Percentiles rank a stretch among this genome's conserved stretches.
Evolutionary conservation across 495 filamentous ascomycete genomes (phyloP).

Genomic region (Usnea hakonensis): DNA sequence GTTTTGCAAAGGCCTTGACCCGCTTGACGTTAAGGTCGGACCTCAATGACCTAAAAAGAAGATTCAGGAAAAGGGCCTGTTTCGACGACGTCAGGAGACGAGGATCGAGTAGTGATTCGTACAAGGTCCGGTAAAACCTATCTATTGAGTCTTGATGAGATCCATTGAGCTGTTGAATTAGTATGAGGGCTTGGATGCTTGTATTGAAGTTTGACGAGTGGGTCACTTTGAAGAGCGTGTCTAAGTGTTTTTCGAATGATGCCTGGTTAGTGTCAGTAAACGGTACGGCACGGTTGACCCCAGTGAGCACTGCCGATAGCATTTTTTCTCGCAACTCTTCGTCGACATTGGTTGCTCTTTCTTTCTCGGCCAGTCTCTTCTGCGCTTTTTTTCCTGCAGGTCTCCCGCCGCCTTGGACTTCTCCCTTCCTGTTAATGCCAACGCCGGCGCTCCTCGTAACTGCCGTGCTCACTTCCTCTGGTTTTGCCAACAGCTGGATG

Average conservation of each 20-base stretch:
- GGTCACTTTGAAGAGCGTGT: slow-evolving; percentile 88
- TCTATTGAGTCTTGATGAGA: slow-evolving; percentile 73
- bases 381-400: slow-evolving; percentile 40
- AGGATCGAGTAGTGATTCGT: slow-evolving; percentile 88
- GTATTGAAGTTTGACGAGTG: slow-evolving; percentile 99
- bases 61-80: slow-evolving; percentile 87
- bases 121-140: slow-evolving; percentile 88
- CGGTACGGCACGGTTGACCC: slow-evolving; percentile 91
- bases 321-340: slow-evolving; percentile 81
- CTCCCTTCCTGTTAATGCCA: slow-evolving; percentile 36
- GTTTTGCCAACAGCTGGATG: slow-evolving; percentile 60
- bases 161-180: slow-evolving; percentile 85
- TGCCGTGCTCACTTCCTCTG: slow-evolving; percentile 31
- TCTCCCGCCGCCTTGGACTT: slow-evolving; percentile 45
- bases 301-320: slow-evolving; percentile 80
- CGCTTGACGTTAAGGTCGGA: slow-evolving; percentile 77
- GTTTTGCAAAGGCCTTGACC: slow-evolving; percentile 90
- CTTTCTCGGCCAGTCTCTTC: slow-evolving; percentile 42
- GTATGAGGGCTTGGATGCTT: slow-evolving; percentile 87
- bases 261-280: slow-evolving; percentile 75
- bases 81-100: slow-evolving; percentile 85
- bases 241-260: slow-evolving; percentile 76
- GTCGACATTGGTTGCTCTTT: slow-evolving; percentile 47
- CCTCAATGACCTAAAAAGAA: slow-evolving; percentile 81
- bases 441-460: slow-evolving; percentile 22